Percentiles rank a stretch among this genome's conserved stretches.
These are phyloP conservation scores for Nitzschia putrida DNA, from an alignment of 108 stramenopile species.

Conservation along the genomic window DNA sequence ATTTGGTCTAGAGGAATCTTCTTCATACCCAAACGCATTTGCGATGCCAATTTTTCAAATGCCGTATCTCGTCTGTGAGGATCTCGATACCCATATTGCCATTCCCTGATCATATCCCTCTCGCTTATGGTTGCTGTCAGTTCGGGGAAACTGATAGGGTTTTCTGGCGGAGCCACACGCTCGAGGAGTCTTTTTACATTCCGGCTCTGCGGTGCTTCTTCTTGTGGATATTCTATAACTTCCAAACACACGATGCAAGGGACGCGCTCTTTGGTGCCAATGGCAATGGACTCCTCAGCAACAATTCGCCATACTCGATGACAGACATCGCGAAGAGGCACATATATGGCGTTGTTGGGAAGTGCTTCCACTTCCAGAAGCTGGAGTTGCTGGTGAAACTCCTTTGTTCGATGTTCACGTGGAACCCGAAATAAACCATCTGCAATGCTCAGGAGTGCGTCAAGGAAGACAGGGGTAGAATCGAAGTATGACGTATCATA, in stretches of 20 bases:
- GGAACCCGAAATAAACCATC: conserved; percentile 66
- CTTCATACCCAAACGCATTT: conserved; percentile 44
- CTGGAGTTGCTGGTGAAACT: conserved; percentile 55
- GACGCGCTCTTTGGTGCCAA: conserved; percentile 92
- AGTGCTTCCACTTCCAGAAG: conserved; percentile 70
- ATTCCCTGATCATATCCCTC: conserved; percentile 37
- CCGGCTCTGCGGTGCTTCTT: conserved; percentile 8
- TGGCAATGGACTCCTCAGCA: conserved; percentile 78
- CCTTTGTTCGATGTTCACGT: conserved; percentile 53
- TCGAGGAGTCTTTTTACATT: conserved; percentile 5
- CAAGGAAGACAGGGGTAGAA: conserved; percentile 73
- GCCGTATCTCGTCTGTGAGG: conserved; percentile 72
- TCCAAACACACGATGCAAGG: conserved; percentile 92
- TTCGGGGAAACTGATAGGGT: conserved; percentile 7
- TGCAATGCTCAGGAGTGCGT: conserved; percentile 74
- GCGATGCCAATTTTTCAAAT: conserved; percentile 64
- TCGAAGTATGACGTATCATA: conserved; percentile 62
- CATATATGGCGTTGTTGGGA: conserved; percentile 81
- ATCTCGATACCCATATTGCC: conserved; percentile 50
- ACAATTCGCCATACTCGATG: conserved; percentile 90
- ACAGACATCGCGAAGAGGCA: conserved; percentile 70
- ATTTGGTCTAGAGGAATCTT: conserved; percentile 57
- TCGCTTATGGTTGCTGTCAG: conserved; percentile 16
- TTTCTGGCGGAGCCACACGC: background rate
- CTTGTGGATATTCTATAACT: conserved; percentile 72